A percentile compares a stretch with the other conserved stretches of the same genome.
Conservation (phyloP, 2,329 filamentous ascomycete genomes). For the Calonectria ilicicola region DNA sequence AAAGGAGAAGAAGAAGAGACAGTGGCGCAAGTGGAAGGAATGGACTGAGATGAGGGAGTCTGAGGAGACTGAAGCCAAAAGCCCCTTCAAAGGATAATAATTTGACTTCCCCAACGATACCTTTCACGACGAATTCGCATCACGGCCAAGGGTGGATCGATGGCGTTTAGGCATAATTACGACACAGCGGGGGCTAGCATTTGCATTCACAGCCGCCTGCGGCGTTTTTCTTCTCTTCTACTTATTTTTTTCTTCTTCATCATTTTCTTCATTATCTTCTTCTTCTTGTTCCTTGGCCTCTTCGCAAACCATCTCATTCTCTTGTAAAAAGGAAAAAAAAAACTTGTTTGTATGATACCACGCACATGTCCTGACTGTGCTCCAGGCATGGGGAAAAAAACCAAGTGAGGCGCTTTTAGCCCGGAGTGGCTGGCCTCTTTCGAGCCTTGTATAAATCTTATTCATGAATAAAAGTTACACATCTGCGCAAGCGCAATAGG, state of each 20-base stretch:
- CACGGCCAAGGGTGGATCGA: neutral
- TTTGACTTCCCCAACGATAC: neutral
- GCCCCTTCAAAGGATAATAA: neutral
- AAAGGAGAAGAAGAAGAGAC: slow-evolving; percentile 5
- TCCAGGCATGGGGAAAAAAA: neutral
- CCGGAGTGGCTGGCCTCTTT: neutral
- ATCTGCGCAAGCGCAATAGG: neutral
- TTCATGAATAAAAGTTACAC: neutral
- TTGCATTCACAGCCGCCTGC: neutral
- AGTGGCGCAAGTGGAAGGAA: slow-evolving; percentile 14
- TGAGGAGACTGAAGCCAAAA: neutral
- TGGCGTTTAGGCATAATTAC: slow-evolving; percentile 2
- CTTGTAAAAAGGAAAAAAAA: neutral
- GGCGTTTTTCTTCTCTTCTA: neutral
- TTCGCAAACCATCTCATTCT: neutral
- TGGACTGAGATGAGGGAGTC: slow-evolving; percentile 2
- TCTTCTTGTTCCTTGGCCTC: neutral
- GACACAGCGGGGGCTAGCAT: neutral
- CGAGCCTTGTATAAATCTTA: neutral
- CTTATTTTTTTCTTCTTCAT: neutral
- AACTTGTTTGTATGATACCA: slow-evolving; percentile 5
- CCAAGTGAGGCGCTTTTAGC: neutral
- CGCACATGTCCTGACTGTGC: neutral
- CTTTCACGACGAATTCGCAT: slow-evolving; percentile 3
- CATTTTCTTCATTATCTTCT: neutral